phyloP scores from a whole-genome alignment of 371 early-diverging fungal species.

The Lichtheimia ramosa region DNA sequence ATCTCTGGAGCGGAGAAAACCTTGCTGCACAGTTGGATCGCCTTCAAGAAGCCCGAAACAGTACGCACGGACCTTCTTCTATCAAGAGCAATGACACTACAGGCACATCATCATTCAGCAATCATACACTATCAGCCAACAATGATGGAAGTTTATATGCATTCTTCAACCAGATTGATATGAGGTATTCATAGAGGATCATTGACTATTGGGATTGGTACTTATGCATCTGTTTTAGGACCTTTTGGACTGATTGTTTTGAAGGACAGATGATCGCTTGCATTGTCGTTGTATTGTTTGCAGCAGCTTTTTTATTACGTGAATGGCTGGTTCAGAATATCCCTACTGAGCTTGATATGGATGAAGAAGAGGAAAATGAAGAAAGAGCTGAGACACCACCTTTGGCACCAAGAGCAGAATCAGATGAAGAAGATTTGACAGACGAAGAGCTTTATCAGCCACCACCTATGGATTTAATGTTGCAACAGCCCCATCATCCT shows the following conservation, averaged over 20 bases:
- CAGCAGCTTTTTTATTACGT: constrained; percentile 72
- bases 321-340: constrained; percentile 85
- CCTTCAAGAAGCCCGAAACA: constrained; percentile 2
- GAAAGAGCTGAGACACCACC: not conserved
- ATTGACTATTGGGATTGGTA: not conserved
- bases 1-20: constrained; percentile 71
- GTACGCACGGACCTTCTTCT: too few species aligned
- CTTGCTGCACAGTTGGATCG: constrained; percentile 27
- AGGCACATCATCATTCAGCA: not conserved
- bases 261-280: constrained; percentile 82
- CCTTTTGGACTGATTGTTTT: constrained; percentile 74
- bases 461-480: not conserved
- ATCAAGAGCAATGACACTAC: too few species aligned
- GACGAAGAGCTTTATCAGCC: not conserved
- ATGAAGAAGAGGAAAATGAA: constrained; percentile 4
- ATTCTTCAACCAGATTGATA: not conserved
- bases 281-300: constrained; percentile 69
- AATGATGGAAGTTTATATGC: not conserved
- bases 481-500: not conserved
- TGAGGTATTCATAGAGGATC: not conserved
- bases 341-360: constrained; percentile 16
- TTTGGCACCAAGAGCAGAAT: not conserved
- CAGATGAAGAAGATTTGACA: not conserved
- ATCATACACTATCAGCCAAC: not conserved
- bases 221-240: constrained; percentile 23